Evolutionary conservation across 2,329 filamentous ascomycete genomes (phyloP), one percentile per base, ranked within the genome.

Genomic region (Peltaster fructicola): DNA sequence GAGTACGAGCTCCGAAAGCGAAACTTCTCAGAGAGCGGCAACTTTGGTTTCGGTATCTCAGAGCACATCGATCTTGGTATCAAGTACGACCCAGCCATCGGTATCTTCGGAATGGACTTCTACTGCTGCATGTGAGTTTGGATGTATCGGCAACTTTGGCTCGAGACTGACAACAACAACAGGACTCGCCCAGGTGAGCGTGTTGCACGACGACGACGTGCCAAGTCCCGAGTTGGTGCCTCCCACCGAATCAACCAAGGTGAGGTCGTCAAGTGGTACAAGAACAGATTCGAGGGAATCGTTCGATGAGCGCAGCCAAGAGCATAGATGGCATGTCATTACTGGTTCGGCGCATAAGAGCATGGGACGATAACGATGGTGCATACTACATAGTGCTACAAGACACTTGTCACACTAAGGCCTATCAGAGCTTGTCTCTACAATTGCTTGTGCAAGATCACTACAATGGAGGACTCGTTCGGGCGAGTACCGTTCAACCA

Each of bases 51-150:
- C 73, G 88, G 88, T 69, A 98, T 98, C 70, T 82, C 71, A 67
- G 88, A 98, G 69, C 88, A 98, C 78, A 98, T 98, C 64, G 88
- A 98, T 73, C 72, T 98, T 52, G 88, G 88, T 54, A 98, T 98
- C 80, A 98, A 98, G 76, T 93, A 93, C 69, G 84, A 93, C 67
- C 84, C 84, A 41, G 77, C 71, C 40, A 93, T 93, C 49, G 84
- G 84, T 74, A 93, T 93, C 61, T 93, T 92, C 71, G 84, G 88
- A 59, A 98, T 98, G 88, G 88, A 98, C 68, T 98, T 98, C 68
- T 98, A 93, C 78, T 84, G 76, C 79, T 95, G 85, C 81, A 98
- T 98, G 88, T 72, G 50, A 61, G 67, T 66, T 22, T 14, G 15
- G 9, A 21, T 15, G 11, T 6, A 21, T 6, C 9, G 11, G 10